Evolutionary conservation across 2,329 filamentous ascomycete genomes (phyloP).

Genomic region (Fusarium buxicola): DNA sequence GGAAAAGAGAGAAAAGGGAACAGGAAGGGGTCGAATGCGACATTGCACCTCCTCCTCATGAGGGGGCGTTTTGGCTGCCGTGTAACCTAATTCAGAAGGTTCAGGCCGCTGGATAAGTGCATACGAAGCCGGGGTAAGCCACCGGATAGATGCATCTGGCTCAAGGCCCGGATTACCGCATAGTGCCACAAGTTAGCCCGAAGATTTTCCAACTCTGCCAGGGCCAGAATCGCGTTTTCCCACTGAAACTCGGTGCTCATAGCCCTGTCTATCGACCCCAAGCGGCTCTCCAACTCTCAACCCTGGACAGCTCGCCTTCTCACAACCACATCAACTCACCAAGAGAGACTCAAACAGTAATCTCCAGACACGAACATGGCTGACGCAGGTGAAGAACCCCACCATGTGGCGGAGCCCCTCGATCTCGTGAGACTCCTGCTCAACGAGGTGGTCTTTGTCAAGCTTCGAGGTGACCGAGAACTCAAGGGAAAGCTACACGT

Average conservation of each 20-base stretch:
- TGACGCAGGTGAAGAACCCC: slow-evolving; percentile 79
- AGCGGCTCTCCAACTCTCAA: slow-evolving; percentile 18
- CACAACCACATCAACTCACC: slow-evolving; percentile 11
- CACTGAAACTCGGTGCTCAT: slow-evolving; percentile 31
- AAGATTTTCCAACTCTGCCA: slow-evolving; percentile 42
- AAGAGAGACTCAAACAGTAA: slow-evolving; percentile 8
- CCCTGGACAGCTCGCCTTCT: slow-evolving; percentile 20
- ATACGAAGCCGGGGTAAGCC: slow-evolving; percentile 32
- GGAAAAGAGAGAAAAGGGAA: slow-evolving; percentile 16
- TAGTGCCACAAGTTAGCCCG: slow-evolving; percentile 27
- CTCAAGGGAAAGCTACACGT: slow-evolving; percentile 96
- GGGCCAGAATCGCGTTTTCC: slow-evolving; percentile 34
- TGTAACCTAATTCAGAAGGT: slow-evolving; percentile 41
- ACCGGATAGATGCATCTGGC: slow-evolving; percentile 17
- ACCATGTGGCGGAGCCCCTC: slow-evolving; percentile 87
- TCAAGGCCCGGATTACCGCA: slow-evolving; percentile 6
- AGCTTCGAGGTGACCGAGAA: slow-evolving; percentile 94
- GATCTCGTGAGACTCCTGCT: slow-evolving; percentile 95
- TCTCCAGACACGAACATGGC: slow-evolving; percentile 71
- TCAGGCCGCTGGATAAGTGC: slow-evolving; percentile 24
- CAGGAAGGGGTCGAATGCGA: slow-evolving; percentile 21
- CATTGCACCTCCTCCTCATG: slow-evolving; percentile 34
- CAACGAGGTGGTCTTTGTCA: slow-evolving; percentile 97
- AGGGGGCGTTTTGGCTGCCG: slow-evolving; percentile 37
- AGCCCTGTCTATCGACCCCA: slow-evolving; percentile 32